These are phyloP conservation scores for Vickermania spadyakhi DNA, from an alignment of 208 protist species.

Conservation along the genomic window DNA sequence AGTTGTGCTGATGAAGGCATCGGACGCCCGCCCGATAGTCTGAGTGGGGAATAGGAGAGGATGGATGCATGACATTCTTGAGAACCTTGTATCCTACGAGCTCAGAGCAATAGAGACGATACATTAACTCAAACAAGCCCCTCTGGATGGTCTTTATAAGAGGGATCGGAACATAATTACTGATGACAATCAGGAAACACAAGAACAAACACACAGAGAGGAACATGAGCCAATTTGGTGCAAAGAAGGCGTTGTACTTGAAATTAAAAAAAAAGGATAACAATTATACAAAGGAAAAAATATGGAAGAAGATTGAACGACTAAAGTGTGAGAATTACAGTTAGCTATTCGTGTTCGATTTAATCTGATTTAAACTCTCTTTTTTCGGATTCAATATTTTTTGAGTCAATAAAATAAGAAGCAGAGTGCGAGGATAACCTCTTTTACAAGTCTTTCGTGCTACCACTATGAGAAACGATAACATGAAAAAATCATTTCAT, in stretches of 20 bases:
- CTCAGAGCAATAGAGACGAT: constrained; percentile 62
- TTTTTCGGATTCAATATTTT: neutral
- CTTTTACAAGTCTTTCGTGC: constrained; percentile 29
- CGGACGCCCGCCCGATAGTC: constrained; percentile 71
- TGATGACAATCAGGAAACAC: constrained; percentile 4
- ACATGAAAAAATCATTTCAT: too few species aligned
- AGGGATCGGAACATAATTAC: neutral
- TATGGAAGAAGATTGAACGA: too few species aligned
- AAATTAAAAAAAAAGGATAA: too few species aligned
- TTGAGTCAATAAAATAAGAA: neutral
- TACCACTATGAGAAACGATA: too few species aligned
- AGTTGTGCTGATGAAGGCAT: constrained; percentile 16
- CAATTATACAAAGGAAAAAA: too few species aligned
- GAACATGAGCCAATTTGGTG: too few species aligned
- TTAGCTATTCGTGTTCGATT: too few species aligned
- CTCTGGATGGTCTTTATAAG: neutral
- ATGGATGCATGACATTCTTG: constrained; percentile 40
- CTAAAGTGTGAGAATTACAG: too few species aligned
- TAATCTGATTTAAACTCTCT: neutral
- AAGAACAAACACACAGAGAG: constrained; percentile 3
- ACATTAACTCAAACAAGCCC: constrained; percentile 64
- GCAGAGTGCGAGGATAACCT: constrained; percentile 16
- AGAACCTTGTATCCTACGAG: constrained; percentile 46
- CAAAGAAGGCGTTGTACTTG: too few species aligned
- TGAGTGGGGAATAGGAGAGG: constrained; percentile 50